Percentiles rank a stretch among this genome's conserved stretches.
These are phyloP conservation scores for Panicum miliaceum DNA, from an alignment of 176 grass and related monocot genomes.

Conservation along the genomic window DNA sequence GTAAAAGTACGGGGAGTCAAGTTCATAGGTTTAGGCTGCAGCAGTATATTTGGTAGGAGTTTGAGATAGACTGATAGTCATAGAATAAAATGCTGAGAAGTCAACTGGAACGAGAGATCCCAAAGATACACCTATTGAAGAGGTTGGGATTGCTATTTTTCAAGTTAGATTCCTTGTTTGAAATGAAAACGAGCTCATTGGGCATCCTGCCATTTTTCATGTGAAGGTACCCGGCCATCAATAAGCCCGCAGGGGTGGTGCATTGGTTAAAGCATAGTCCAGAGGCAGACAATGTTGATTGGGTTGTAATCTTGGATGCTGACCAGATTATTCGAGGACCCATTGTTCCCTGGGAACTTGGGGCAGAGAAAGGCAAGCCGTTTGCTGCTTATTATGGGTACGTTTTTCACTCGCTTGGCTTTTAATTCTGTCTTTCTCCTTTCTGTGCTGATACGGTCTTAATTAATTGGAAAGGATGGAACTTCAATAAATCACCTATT, in stretches of 20 bases:
- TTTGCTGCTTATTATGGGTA: conserved; percentile 97
- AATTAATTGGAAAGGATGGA: not conserved
- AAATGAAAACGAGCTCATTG: conserved; percentile 15
- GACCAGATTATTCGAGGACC: conserved; percentile 94
- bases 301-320: conserved; percentile 90
- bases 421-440: not conserved
- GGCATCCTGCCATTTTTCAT: conserved; percentile 17
- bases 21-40: conserved; percentile 7
- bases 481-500: not conserved
- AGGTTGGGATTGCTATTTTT: conserved; percentile 1
- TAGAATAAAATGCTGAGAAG: not conserved
- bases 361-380: conserved; percentile 87
- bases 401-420: not conserved
- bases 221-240: conserved; percentile 92
- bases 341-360: conserved; percentile 90
- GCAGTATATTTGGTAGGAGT: not conserved
- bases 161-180: conserved; percentile 7
- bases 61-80: not conserved
- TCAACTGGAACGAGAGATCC: not conserved
- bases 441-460: not conserved
- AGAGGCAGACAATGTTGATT: conserved; percentile 88
- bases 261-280: conserved; percentile 92
- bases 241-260: conserved; percentile 88
- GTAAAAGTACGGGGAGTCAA: not conserved
- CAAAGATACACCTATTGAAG: not conserved